Evolutionary conservation across 345 rosid species (phyloP).

Genomic region (Iberis pinnata): DNA sequence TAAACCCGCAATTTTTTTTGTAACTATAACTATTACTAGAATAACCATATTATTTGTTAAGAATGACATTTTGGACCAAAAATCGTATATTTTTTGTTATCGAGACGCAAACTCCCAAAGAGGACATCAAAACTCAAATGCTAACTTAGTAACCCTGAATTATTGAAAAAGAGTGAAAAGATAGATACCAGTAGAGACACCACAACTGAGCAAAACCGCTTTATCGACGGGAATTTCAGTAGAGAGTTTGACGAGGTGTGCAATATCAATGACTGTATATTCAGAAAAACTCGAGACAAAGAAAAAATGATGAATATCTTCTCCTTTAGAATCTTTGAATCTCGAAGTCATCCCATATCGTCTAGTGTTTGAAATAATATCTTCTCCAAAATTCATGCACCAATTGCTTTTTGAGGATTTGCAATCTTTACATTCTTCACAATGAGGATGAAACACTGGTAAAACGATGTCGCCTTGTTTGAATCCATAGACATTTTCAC

Average conservation of each 20-base stretch:
- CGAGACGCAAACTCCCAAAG: too few species aligned
- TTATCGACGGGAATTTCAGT: conserved; percentile 34
- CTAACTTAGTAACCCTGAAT: too few species aligned
- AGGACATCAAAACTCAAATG: too few species aligned
- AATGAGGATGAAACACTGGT: conserved; percentile 48
- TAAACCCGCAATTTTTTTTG: too few species aligned
- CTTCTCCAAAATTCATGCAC: conserved; percentile 29
- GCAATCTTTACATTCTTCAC: conserved; percentile 52
- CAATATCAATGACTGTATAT: conserved; percentile 67
- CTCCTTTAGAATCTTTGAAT: conserved; percentile 50
- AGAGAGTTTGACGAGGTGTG: conserved; percentile 43
- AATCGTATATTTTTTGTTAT: too few species aligned
- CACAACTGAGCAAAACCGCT: conserved; percentile 59
- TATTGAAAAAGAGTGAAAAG: too few species aligned
- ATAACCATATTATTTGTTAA: too few species aligned
- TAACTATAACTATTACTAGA: too few species aligned
- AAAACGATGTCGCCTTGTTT: conserved; percentile 52
- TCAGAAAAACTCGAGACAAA: conserved; percentile 58
- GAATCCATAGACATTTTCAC: conserved; percentile 49
- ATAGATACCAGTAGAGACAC: conserved; percentile 46
- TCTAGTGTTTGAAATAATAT: conserved; percentile 20
- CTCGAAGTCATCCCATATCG: conserved; percentile 46
- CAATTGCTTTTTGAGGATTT: conserved; percentile 45
- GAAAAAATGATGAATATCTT: conserved; percentile 42
- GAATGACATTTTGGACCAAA: too few species aligned